Percentiles rank a stretch among this genome's conserved stretches.
These are phyloP conservation scores for Crithidia fasciculata DNA, from an alignment of 208 protist species.

Conservation along the genomic window DNA sequence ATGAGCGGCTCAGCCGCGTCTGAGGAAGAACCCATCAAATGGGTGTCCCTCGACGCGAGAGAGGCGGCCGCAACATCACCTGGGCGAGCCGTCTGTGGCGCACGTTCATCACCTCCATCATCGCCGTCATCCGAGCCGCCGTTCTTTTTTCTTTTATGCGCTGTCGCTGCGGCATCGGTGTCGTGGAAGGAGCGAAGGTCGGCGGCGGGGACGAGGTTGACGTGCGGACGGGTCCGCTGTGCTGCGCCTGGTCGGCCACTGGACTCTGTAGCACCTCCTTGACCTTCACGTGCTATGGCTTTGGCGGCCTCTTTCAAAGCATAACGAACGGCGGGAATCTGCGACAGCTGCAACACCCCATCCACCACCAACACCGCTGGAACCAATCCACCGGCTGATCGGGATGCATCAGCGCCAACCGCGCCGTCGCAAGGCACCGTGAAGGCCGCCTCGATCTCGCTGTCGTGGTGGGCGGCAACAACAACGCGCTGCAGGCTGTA, in stretches of 20 bases:
- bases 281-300: background rate
- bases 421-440: background rate
- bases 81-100: background rate
- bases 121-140: background rate
- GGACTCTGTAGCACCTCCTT: background rate
- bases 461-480: conserved; percentile 10
- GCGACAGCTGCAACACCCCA: background rate
- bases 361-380: background rate
- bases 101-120: background rate
- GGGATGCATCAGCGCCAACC: too few species aligned
- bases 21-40: background rate
- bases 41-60: background rate
- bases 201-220: background rate
- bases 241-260: background rate
- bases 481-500: conserved; percentile 6
- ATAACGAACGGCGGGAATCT: conserved; percentile 4
- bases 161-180: background rate
- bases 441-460: conserved; percentile 11
- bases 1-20: background rate
- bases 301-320: background rate
- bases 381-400: too few species aligned
- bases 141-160: background rate
- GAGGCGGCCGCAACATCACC: background rate
- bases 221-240: background rate
- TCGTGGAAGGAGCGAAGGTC: background rate